Conservation (phyloP, 2,329 filamentous ascomycete genomes). For the Colletotrichum sp. region DNA sequence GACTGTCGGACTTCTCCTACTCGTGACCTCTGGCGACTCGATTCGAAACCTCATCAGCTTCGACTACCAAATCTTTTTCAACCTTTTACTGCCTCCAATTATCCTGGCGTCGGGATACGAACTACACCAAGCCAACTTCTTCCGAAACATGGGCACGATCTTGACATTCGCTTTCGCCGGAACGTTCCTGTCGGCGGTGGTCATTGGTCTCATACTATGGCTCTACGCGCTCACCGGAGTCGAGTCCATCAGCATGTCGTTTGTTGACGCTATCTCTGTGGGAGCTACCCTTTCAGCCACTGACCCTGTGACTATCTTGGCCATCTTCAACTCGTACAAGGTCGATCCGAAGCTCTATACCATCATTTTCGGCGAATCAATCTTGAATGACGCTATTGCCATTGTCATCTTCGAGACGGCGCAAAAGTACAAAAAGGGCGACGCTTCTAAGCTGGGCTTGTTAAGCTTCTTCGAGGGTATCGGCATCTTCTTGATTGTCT, state of each 20-base stretch:
- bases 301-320: slow-evolving; percentile 95
- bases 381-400: slow-evolving; percentile 96
- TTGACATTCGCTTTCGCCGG: slow-evolving; percentile 97
- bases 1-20: slow-evolving; percentile 89
- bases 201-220: slow-evolving; percentile 87
- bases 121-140: slow-evolving; percentile 98
- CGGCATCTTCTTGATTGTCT: slow-evolving; percentile 92
- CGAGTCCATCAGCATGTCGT: slow-evolving; percentile 83
- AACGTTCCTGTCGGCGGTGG: slow-evolving; percentile 96
- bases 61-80: slow-evolving; percentile 99
- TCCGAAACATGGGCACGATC: slow-evolving; percentile 96
- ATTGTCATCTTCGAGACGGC: slow-evolving; percentile 99
- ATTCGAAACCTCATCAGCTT: slow-evolving; percentile 94
- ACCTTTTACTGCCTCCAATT: slow-evolving; percentile 96
- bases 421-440: slow-evolving; percentile 84
- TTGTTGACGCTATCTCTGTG: slow-evolving; percentile 95
- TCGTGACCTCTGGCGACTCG: slow-evolving; percentile 79
- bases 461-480: slow-evolving; percentile 89
- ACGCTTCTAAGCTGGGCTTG: slow-evolving; percentile 73
- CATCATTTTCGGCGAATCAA: slow-evolving; percentile 97
- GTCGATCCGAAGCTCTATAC: slow-evolving; percentile 99
- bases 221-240: slow-evolving; percentile 88
- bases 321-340: slow-evolving; percentile 99
- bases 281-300: slow-evolving; percentile 96
- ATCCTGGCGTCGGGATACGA: slow-evolving; percentile 98